Conservation (phyloP, 169 alveolate genomes). For the Plasmodium coatneyi region DNA sequence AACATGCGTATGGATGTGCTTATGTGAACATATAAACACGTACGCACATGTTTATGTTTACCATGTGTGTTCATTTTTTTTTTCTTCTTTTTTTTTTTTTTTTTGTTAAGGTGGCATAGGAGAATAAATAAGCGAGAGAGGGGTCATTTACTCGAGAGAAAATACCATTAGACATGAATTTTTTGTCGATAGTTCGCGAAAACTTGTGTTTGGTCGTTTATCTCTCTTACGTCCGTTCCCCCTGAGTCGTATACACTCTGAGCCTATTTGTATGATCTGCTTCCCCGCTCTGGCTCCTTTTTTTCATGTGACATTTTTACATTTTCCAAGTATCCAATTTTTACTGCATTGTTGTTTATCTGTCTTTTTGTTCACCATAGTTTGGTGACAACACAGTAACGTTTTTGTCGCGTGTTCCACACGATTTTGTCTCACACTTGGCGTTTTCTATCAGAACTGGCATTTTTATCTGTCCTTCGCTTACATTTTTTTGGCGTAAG, state of each 20-base stretch:
- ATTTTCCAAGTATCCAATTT: neutral
- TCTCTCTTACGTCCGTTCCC: neutral
- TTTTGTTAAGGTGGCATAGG: slow-evolving; percentile 10
- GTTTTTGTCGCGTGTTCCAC: neutral
- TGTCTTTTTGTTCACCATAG: neutral
- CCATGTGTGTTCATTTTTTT: slow-evolving; percentile 2
- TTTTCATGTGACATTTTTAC: neutral
- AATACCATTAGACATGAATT: slow-evolving; percentile 8
- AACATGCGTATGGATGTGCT: neutral
- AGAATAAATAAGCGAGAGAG: neutral
- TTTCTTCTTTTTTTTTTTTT: neutral
- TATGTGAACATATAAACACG: neutral
- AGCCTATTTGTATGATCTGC: neutral
- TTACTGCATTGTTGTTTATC: neutral
- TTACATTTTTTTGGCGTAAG: neutral
- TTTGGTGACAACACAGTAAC: neutral
- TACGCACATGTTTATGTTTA: neutral
- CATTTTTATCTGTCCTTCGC: neutral
- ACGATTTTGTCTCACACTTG: neutral
- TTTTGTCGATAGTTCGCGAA: neutral
- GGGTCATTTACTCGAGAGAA: neutral
- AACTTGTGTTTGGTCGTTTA: neutral
- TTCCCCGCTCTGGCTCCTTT: neutral
- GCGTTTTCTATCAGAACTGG: neutral
- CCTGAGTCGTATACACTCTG: neutral